phyloP scores from a whole-genome alignment of 169 alveolate genomes.

The Hepatocystis sp. region DNA sequence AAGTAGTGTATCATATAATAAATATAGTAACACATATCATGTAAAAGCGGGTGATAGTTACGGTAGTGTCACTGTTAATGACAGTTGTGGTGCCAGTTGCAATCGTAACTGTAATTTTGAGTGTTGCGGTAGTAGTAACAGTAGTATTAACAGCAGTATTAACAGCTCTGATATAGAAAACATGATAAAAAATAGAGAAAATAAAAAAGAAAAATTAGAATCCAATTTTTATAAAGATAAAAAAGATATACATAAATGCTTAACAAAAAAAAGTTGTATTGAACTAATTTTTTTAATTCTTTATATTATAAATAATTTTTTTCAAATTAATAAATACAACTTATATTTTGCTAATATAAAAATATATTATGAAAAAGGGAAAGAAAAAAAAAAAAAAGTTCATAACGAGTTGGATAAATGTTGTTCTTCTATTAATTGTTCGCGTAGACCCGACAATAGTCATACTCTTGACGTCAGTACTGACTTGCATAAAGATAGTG shows the following conservation, averaged over 20 bases:
- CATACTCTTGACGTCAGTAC: too few species aligned
- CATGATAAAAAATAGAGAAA: not conserved
- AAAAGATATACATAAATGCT: slow-evolving; percentile 12
- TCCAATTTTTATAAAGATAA: slow-evolving; percentile 29
- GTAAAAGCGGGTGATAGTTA: too few species aligned
- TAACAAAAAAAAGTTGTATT: slow-evolving; percentile 36
- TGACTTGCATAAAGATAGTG: too few species aligned
- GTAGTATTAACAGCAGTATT: too few species aligned
- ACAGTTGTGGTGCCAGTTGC: too few species aligned
- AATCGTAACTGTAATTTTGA: too few species aligned
- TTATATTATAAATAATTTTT: slow-evolving; percentile 41
- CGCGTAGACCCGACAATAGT: too few species aligned
- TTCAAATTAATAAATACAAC: slow-evolving; percentile 39
- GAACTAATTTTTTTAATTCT: slow-evolving; percentile 36
- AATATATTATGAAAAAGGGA: slow-evolving; percentile 9
- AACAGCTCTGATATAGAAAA: slow-evolving; percentile 64
- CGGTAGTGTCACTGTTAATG: too few species aligned
- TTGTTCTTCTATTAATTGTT: too few species aligned
- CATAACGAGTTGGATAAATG: not conserved
- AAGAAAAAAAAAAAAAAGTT: not conserved
- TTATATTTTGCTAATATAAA: slow-evolving; percentile 31
- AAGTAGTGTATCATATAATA: too few species aligned
- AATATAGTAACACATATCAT: too few species aligned
- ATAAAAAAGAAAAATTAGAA: not conserved
- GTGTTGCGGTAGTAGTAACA: too few species aligned